A percentile compares a stretch with the other conserved stretches of the same genome.
phyloP scores from a whole-genome alignment of 176 grass and related monocot genomes.

The Raddia guianensis region DNA sequence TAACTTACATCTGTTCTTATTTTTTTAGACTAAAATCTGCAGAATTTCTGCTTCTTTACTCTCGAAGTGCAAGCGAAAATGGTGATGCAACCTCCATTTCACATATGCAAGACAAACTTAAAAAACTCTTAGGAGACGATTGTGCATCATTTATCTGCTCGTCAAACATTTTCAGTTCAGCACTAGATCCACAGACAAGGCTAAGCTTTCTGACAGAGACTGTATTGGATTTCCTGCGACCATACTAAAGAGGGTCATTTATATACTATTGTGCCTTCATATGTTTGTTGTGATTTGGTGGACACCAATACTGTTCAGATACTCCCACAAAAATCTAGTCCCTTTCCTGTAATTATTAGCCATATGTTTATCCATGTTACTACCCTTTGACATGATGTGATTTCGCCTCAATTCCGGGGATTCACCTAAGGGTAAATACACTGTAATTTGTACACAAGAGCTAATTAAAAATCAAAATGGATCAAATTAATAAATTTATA shows the following conservation, averaged over 20 bases:
- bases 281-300: background rate
- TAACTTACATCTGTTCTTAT: background rate
- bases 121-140: constrained; percentile 44
- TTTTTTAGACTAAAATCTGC: constrained; percentile 59
- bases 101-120: constrained; percentile 43
- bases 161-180: constrained; percentile 41
- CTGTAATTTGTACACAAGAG: background rate
- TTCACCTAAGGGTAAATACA: background rate
- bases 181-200: constrained; percentile 27
- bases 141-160: constrained; percentile 49
- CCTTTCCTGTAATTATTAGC: background rate
- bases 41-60: constrained; percentile 60
- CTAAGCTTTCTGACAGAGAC: constrained; percentile 47
- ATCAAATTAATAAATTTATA: background rate
- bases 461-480: background rate
- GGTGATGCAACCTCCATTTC: constrained; percentile 14
- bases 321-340: background rate
- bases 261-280: background rate
- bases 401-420: background rate
- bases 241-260: background rate
- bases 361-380: background rate
- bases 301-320: background rate
- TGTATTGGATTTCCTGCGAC: constrained; percentile 43
- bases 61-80: constrained; percentile 39
- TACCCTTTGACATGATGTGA: background rate